Evolutionary conservation across 2,329 filamentous ascomycete genomes (phyloP).

Genomic region (Stemphylium vesicarium): DNA sequence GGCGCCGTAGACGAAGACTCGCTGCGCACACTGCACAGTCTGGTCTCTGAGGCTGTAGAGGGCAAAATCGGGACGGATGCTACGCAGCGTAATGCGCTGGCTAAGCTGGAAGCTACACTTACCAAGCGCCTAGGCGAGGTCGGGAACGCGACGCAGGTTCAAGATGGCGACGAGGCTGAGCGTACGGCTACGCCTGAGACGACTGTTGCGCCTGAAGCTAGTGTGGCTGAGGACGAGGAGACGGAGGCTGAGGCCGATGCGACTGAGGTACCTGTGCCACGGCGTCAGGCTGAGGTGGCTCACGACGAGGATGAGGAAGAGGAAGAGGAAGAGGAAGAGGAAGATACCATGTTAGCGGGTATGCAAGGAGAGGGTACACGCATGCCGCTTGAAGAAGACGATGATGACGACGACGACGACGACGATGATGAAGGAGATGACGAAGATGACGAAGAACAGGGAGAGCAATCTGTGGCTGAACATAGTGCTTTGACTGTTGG

Average conservation of each 20-base stretch:
- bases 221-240: conserved; percentile 16
- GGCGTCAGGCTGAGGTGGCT: background rate
- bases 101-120: conserved; percentile 59
- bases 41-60: conserved; percentile 57
- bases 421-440: conserved; percentile 17
- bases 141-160: conserved; percentile 24
- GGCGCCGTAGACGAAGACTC: conserved; percentile 27
- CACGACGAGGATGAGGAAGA: conserved; percentile 21
- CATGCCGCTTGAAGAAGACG: conserved; percentile 40
- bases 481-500: conserved; percentile 13
- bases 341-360: conserved; percentile 43
- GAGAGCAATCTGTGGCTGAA: conserved; percentile 5
- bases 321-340: conserved; percentile 38
- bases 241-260: conserved; percentile 14
- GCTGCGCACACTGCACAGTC: conserved; percentile 49
- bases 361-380: conserved; percentile 45
- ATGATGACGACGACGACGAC: conserved; percentile 30
- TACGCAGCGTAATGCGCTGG: conserved; percentile 60
- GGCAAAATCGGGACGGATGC: conserved; percentile 59
- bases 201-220: conserved; percentile 19
- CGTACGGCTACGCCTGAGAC: conserved; percentile 19
- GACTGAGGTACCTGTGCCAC: conserved; percentile 27
- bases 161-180: conserved; percentile 13
- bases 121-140: conserved; percentile 59
- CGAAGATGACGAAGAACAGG: conserved; percentile 7